Conservation (phyloP, 257 asterid species). For the Rhazya stricta region DNA sequence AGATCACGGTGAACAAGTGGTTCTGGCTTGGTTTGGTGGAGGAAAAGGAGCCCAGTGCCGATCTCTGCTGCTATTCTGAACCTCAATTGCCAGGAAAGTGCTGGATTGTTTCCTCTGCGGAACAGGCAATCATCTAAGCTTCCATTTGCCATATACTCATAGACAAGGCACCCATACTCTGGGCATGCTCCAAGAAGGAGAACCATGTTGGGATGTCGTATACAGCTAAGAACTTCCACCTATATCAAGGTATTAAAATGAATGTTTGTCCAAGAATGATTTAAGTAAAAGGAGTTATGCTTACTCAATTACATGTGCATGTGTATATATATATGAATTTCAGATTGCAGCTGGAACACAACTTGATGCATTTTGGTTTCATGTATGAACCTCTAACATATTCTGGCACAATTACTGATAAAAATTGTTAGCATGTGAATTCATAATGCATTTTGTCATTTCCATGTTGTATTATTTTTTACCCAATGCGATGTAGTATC, state of each 20-base stretch:
- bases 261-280: neutral
- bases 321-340: neutral
- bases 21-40: conserved; percentile 91
- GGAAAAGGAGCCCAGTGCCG: conserved; percentile 80
- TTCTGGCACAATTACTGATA: too few relatives aligned
- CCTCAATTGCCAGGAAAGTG: conserved; percentile 75
- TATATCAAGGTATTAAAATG: conserved; percentile 20
- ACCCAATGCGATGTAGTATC: neutral
- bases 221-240: conserved; percentile 91
- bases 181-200: conserved; percentile 98
- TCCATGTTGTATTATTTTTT: neutral
- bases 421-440: neutral
- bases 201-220: conserved; percentile 96
- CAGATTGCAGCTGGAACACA: neutral
- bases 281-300: neutral
- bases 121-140: conserved; percentile 84
- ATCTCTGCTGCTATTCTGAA: conserved; percentile 90
- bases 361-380: neutral
- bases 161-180: conserved; percentile 88
- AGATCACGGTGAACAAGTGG: conserved; percentile 91
- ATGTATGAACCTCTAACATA: neutral
- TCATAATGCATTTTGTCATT: neutral
- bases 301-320: neutral
- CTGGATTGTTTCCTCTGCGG: conserved; percentile 56
- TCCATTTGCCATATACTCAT: conserved; percentile 89